These are phyloP conservation scores for Solanum corneliomulleri DNA, from an alignment of 257 asterid species.

Conservation along the genomic window DNA sequence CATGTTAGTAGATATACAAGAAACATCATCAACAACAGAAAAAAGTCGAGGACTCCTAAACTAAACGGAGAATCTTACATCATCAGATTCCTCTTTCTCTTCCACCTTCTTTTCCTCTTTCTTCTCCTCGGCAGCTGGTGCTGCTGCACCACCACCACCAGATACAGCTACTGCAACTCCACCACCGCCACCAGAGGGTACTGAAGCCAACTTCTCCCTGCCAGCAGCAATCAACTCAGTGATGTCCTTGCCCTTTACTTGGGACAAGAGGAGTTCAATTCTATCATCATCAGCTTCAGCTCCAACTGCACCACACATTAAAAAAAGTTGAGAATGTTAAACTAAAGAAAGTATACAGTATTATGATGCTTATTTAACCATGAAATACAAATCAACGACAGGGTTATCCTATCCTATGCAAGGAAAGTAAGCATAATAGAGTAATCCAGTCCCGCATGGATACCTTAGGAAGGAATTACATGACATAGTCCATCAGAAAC, in stretches of 20 bases:
- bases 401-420: neutral
- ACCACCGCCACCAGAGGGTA: neutral
- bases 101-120: neutral
- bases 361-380: neutral
- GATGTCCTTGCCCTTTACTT: slow-evolving; percentile 31
- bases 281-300: slow-evolving; percentile 30
- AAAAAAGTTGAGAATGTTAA: neutral
- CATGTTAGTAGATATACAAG: neutral
- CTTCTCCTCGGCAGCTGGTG: neutral
- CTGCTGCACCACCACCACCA: neutral
- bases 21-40: neutral
- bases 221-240: slow-evolving; percentile 16
- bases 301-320: neutral
- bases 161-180: slow-evolving; percentile 3
- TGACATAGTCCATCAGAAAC: neutral
- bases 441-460: neutral
- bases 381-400: neutral
- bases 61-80: neutral
- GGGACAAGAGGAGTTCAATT: slow-evolving; percentile 19
- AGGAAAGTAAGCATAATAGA: neutral
- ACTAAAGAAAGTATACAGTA: neutral
- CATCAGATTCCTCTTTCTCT: neutral
- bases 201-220: slow-evolving; percentile 5
- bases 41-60: neutral
- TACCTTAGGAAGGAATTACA: neutral